Percentiles rank a stretch among this genome's conserved stretches.
These are phyloP conservation scores for Pseudomicrostroma phylloplanum DNA, from an alignment of 1,284 basidiomycete species.

Conservation along the genomic window DNA sequence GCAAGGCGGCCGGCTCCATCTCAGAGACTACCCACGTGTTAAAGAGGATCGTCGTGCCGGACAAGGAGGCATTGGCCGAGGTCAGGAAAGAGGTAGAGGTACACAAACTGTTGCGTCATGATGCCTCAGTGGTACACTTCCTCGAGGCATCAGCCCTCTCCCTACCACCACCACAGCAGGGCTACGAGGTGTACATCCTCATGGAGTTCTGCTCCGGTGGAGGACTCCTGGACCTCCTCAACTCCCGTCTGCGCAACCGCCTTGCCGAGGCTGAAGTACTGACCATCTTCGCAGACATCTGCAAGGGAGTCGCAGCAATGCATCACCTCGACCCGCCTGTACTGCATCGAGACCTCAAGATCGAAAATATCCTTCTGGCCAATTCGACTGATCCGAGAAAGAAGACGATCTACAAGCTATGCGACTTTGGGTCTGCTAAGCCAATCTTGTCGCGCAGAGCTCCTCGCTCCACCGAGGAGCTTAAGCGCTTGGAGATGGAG, in stretches of 20 bases:
- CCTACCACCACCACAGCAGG: constrained; percentile 43
- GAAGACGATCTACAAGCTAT: constrained; percentile 71
- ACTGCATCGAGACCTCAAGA: constrained; percentile 91
- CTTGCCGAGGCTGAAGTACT: constrained; percentile 92
- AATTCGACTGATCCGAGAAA: constrained; percentile 10
- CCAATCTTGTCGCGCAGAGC: constrained; percentile 51
- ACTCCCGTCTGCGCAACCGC: constrained; percentile 83
- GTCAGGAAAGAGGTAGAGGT: constrained; percentile 97
- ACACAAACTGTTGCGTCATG: constrained; percentile 79
- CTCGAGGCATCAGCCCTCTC: constrained; percentile 68
- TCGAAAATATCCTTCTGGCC: constrained; percentile 83
- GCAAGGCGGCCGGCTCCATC: constrained; percentile 12
- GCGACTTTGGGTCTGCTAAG: constrained; percentile 93
- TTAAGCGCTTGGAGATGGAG: constrained; percentile 80
- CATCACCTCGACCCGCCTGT: constrained; percentile 83
- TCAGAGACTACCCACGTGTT: constrained; percentile 79
- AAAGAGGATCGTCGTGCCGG: constrained; percentile 89
- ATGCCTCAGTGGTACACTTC: constrained; percentile 86
- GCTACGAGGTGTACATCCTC: constrained; percentile 94
- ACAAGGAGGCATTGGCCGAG: constrained; percentile 80
- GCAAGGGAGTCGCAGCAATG: constrained; percentile 59
- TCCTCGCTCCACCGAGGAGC: constrained; percentile 49
- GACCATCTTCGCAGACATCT: constrained; percentile 68
- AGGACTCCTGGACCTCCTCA: constrained; percentile 99
- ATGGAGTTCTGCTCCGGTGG: constrained; percentile 94